Evolutionary conservation across 257 asterid species (phyloP).

Genomic region (Penstemon davidsonii): DNA sequence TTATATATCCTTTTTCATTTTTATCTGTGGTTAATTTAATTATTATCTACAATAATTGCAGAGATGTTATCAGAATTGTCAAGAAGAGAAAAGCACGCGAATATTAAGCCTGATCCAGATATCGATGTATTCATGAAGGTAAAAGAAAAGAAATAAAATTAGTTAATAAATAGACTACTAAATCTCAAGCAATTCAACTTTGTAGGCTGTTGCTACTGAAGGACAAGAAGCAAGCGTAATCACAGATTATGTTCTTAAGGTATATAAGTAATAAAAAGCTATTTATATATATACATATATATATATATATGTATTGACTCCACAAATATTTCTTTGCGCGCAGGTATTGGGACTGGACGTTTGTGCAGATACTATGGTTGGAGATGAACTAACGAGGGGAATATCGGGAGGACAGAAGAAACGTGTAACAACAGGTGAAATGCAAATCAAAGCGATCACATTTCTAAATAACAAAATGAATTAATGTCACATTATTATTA

Average conservation of each 20-base stretch:
- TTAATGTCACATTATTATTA: no score
- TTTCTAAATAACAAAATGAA: no score
- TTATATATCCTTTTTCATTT: no score
- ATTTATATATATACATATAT: no score
- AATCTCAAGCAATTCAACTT: not conserved
- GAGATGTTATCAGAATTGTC: slow-evolving; percentile 48
- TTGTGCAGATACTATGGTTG: slow-evolving; percentile 56
- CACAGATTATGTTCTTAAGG: slow-evolving; percentile 54
- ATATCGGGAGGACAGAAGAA: slow-evolving; percentile 57
- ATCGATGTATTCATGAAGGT: slow-evolving; percentile 56
- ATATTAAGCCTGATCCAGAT: slow-evolving; percentile 57
- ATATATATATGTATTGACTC: no score
- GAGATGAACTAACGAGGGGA: slow-evolving; percentile 48
- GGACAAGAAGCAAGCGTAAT: slow-evolving; percentile 45
- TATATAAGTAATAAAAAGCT: not conserved
- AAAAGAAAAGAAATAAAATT: not conserved
- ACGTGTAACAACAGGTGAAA: slow-evolving; percentile 45
- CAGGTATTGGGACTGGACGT: slow-evolving; percentile 53
- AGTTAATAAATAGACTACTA: no score
- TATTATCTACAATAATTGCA: slow-evolving; percentile 18
- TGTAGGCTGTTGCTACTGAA: slow-evolving; percentile 43
- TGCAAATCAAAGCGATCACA: not conserved
- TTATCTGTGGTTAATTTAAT: not conserved
- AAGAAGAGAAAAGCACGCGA: slow-evolving; percentile 45
- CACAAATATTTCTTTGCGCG: not conserved